Evolutionary conservation across 495 filamentous ascomycete genomes (phyloP).

Genomic region (Penicilliopsis zonata): DNA sequence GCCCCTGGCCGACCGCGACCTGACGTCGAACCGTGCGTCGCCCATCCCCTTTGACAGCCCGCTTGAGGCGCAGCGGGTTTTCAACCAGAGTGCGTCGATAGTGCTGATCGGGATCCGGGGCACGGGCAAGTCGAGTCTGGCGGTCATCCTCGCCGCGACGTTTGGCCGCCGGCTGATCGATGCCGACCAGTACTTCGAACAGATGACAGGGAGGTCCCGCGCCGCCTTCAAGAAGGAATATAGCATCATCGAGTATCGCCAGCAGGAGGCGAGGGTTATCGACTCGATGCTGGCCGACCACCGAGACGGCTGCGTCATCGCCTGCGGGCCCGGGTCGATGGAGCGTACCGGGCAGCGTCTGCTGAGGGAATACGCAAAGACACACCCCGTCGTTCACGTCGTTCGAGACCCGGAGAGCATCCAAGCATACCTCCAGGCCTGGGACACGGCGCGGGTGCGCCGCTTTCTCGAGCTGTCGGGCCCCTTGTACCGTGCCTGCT

Average conservation of each 20-base stretch:
- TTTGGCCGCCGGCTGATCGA: conserved; percentile 60
- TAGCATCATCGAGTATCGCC: conserved; percentile 46
- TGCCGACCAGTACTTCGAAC: conserved; percentile 58
- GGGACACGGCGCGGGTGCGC: conserved; percentile 40
- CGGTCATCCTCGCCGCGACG: conserved; percentile 63
- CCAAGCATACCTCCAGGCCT: conserved; percentile 44
- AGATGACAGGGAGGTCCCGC: conserved; percentile 49
- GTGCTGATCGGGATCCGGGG: conserved; percentile 66
- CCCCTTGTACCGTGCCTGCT: conserved; percentile 47
- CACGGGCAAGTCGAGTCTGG: conserved; percentile 65
- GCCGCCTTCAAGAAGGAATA: conserved; percentile 48
- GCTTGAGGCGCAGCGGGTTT: conserved; percentile 24
- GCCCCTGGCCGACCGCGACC: conserved; percentile 16
- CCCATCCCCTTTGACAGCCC: conserved; percentile 19
- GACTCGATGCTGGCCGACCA: conserved; percentile 50
- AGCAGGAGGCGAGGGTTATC: conserved; percentile 50
- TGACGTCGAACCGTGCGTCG: conserved; percentile 21
- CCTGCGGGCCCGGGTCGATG: conserved; percentile 48
- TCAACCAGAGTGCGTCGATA: conserved; percentile 53
- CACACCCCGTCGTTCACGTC: conserved; percentile 63
- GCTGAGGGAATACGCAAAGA: conserved; percentile 33
- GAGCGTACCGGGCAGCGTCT: conserved; percentile 29
- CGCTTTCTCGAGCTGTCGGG: conserved; percentile 41
- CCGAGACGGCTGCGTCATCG: conserved; percentile 56
- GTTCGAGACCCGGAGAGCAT: conserved; percentile 55